A percentile compares a stretch with the other conserved stretches of the same genome.
phyloP scores from a whole-genome alignment of 2,329 filamentous ascomycete genomes.

The Trichoderma cornu-damae region DNA sequence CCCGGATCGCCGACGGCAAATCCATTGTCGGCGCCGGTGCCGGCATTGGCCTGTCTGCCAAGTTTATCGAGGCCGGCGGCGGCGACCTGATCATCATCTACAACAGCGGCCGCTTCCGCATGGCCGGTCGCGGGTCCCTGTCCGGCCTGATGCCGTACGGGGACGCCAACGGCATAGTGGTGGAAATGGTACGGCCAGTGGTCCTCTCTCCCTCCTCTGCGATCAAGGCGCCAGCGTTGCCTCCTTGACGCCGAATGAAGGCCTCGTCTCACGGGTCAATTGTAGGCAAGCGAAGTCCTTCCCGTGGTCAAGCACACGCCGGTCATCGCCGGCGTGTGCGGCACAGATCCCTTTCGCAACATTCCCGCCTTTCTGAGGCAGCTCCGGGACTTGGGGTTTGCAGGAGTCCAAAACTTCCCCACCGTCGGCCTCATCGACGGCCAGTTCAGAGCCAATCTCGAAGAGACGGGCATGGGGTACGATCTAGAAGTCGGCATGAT shows the following conservation, averaged over 20 bases:
- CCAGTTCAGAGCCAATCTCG: constrained; percentile 59
- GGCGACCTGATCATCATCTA: constrained; percentile 68
- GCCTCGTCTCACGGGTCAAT: neutral
- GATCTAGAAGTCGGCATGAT: constrained; percentile 63
- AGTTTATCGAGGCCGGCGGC: constrained; percentile 63
- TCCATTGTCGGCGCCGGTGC: constrained; percentile 65
- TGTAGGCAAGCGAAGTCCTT: constrained; percentile 57
- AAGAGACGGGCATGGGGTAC: constrained; percentile 69
- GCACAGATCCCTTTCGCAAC: constrained; percentile 62
- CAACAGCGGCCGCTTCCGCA: constrained; percentile 66
- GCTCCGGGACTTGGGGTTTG: constrained; percentile 58
- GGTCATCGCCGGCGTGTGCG: constrained; percentile 66
- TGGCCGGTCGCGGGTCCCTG: constrained; percentile 65
- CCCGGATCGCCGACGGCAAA: constrained; percentile 49
- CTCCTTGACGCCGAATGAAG: neutral
- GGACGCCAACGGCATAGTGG: constrained; percentile 63
- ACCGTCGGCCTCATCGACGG: constrained; percentile 68
- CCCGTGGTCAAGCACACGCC: constrained; percentile 59
- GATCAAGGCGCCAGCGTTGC: neutral
- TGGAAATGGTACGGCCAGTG: constrained; percentile 53
- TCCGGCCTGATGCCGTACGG: constrained; percentile 68
- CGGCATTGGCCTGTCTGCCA: constrained; percentile 65
- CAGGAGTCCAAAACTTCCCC: constrained; percentile 68
- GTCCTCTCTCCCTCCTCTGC: neutral
- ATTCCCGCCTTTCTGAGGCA: constrained; percentile 57